These are phyloP conservation scores for Auxenochlorella pyrenoidosa DNA, from an alignment of 139 green algal species.

Conservation along the genomic window DNA sequence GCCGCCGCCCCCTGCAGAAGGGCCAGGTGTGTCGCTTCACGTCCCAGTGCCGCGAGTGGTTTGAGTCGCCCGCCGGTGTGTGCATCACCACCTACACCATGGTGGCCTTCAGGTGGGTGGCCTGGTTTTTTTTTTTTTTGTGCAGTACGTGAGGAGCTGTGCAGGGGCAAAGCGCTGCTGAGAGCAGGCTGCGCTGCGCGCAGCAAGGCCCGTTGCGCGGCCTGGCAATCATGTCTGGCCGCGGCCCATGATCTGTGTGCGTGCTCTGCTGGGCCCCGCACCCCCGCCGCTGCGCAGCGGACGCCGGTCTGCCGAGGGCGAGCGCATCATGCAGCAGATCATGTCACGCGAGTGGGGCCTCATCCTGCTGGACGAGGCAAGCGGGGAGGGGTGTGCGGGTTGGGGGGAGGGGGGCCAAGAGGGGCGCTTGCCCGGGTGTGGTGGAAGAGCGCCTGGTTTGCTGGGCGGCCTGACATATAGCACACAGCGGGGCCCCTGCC, in stretches of 20 bases:
- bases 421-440: no score
- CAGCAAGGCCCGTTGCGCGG: no score
- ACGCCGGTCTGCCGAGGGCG: constrained; percentile 11
- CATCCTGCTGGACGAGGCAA: constrained; percentile 93
- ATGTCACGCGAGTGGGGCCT: constrained; percentile 93
- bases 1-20: constrained; percentile 56
- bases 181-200: no score
- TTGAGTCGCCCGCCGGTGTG: constrained; percentile 63
- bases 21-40: constrained; percentile 92
- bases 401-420: no score
- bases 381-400: neutral
- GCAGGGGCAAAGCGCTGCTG: neutral
- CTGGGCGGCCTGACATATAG: no score
- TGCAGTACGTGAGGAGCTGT: neutral
- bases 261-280: no score
- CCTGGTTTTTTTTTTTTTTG: constrained; percentile 10
- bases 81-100: constrained; percentile 98
- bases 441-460: no score
- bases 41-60: constrained; percentile 85
- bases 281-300: neutral
- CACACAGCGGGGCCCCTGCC: neutral
- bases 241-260: no score
- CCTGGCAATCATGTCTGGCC: no score
- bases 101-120: constrained; percentile 88
- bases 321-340: constrained; percentile 78